These are phyloP conservation scores for Mucor lusitanicus DNA, from an alignment of 371 early-diverging fungal species.

Conservation along the genomic window DNA sequence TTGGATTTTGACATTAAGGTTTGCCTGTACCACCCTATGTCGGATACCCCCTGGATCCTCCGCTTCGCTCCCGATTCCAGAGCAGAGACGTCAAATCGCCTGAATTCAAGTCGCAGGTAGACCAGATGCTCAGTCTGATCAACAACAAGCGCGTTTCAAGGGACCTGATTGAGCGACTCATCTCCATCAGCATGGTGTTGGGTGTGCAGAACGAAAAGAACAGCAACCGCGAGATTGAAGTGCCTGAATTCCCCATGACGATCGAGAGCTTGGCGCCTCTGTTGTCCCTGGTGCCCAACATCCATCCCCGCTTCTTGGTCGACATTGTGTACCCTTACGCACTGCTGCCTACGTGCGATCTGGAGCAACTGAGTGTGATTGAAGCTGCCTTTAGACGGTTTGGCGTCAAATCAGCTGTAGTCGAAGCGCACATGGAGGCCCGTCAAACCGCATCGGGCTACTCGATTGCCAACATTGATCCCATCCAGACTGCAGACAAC, in stretches of 20 bases:
- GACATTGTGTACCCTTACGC: constrained; percentile 74
- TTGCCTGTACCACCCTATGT: constrained; percentile 80
- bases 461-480: constrained; percentile 43
- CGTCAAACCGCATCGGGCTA: constrained; percentile 65
- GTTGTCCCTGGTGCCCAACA: constrained; percentile 49
- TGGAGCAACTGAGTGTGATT: constrained; percentile 66
- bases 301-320: constrained; percentile 60
- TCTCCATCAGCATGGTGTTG: constrained; percentile 67
- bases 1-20: constrained; percentile 45
- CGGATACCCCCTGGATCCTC: constrained; percentile 84
- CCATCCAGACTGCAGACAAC: constrained; percentile 5
- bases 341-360: constrained; percentile 60
- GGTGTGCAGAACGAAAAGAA: constrained; percentile 49
- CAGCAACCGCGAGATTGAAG: constrained; percentile 50
- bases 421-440: constrained; percentile 48
- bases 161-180: constrained; percentile 57
- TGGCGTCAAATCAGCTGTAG: constrained; percentile 52
- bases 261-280: constrained; percentile 59
- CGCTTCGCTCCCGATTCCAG: constrained; percentile 83
- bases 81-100: constrained; percentile 66
- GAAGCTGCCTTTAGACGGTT: constrained; percentile 75
- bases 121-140: constrained; percentile 44
- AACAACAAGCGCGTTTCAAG: constrained; percentile 26
- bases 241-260: constrained; percentile 75
- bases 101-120: constrained; percentile 62